phyloP scores from a whole-genome alignment of 805 yeast species.

The Blastobotrys americana region DNA sequence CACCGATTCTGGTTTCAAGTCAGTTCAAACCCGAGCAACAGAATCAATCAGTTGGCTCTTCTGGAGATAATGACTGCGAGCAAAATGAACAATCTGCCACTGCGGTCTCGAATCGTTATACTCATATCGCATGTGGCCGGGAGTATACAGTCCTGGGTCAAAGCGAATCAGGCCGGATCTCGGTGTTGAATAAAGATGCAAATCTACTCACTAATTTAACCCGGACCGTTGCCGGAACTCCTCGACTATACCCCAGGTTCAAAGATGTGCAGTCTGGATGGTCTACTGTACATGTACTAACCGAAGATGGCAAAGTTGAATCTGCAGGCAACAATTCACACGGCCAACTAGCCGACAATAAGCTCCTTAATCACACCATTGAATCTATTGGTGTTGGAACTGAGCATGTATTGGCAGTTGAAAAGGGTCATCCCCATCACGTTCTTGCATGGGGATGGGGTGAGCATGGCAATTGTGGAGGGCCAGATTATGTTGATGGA shows the following conservation, averaged over 20 bases:
- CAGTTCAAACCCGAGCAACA: too few relatives aligned
- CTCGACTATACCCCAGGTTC: constrained; percentile 2
- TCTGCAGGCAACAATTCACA: constrained; percentile 74
- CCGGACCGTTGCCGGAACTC: neutral
- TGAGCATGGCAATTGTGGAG: constrained; percentile 97
- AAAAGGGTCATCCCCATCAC: constrained; percentile 5
- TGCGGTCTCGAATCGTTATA: constrained; percentile 7
- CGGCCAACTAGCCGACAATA: constrained; percentile 47
- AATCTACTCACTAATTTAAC: neutral
- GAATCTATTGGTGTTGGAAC: constrained; percentile 54
- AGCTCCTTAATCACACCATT: constrained; percentile 4
- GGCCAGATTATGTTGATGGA: constrained; percentile 28
- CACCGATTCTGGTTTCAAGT: too few relatives aligned
- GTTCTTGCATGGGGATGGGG: constrained; percentile 97
- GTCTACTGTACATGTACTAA: constrained; percentile 60
- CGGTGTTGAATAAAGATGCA: constrained; percentile 34
- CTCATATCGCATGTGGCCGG: constrained; percentile 42
- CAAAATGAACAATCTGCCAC: too few relatives aligned
- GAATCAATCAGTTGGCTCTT: too few relatives aligned
- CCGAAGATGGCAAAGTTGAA: constrained; percentile 23
- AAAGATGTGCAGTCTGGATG: constrained; percentile 52
- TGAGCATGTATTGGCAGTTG: constrained; percentile 64
- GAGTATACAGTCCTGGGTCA: constrained; percentile 45
- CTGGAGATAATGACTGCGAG: too few relatives aligned
- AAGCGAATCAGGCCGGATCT: constrained; percentile 13